A percentile compares a stretch with the other conserved stretches of the same genome.
Conservation (phyloP, 2,329 filamentous ascomycete species). For the Thelonectria discophora region DNA sequence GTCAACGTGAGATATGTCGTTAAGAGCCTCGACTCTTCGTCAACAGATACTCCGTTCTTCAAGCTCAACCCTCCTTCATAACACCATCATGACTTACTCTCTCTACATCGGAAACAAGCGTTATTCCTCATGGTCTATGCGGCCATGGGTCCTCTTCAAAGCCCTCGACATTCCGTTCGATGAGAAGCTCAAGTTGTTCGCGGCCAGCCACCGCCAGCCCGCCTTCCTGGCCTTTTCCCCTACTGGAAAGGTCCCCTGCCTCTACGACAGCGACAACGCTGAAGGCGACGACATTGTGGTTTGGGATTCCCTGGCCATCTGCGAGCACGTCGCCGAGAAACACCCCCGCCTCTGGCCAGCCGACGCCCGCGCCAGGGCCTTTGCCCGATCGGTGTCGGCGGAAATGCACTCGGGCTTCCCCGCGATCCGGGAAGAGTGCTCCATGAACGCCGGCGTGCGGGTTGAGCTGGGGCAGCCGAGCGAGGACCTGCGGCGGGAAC, state of each 20-base stretch:
- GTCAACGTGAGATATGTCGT: too few species aligned
- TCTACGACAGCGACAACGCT: slow-evolving; percentile 44
- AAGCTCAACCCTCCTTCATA: too few species aligned
- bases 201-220: slow-evolving; percentile 44
- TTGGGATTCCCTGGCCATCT: slow-evolving; percentile 59
- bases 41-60: too few species aligned
- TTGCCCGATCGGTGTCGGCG: slow-evolving; percentile 54
- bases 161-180: slow-evolving; percentile 54
- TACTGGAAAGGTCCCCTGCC: slow-evolving; percentile 53
- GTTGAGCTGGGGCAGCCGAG: slow-evolving; percentile 45
- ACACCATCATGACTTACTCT: slow-evolving; percentile 46
- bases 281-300: slow-evolving; percentile 42
- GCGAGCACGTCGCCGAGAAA: slow-evolving; percentile 56
- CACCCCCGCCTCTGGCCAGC: slow-evolving; percentile 54
- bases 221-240: slow-evolving; percentile 52
- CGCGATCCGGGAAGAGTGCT: slow-evolving; percentile 52
- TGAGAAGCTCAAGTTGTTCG: slow-evolving; percentile 50
- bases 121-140: slow-evolving; percentile 58
- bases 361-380: slow-evolving; percentile 51
- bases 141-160: slow-evolving; percentile 56
- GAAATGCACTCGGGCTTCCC: slow-evolving; percentile 59
- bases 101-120: slow-evolving; percentile 57
- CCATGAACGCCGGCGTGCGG: slow-evolving; percentile 53
- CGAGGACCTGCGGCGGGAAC: slow-evolving; percentile 46
- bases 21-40: too few species aligned